Base-by-base conservation (phyloP, 305 asterid species). In the Plantago lanceolata region DNA sequence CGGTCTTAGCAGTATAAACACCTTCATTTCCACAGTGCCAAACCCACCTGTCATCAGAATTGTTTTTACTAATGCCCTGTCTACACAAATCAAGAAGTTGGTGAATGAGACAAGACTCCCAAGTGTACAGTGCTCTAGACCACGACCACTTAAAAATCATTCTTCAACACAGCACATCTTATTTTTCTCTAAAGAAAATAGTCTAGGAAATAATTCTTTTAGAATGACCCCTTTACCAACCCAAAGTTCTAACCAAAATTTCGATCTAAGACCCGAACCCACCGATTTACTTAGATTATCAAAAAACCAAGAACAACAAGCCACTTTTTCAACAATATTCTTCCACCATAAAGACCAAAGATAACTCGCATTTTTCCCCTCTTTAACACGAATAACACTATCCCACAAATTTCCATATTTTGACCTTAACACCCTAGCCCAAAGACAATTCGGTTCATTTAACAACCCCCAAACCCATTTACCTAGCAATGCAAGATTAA, bases 181-280 rank as follows among this genome's bases (percentile, higher is more conserved):
- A 77, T 77, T 71, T 80, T 80, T 80, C 68, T 78, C 84, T 79
- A 78, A 73, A 43, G 1, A 1, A 43, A 8, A 43, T 1, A 43
- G 15, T 43, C 5, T 14, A 1, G 48, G 48, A 43, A 43, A 43
- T 43, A 43, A 43, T 0, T 43, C 48, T 5, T 5, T 43, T 1
- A 43, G 48, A 24, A 24, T 24, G 2, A 43, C 48, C 5, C 48
- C 15, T 5, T 43, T 14, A 1, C 48, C 48, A 43, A 14, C 48
- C 48, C 48, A 43, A 8, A 8, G 11, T 1, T 14, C 11, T 1
- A 8, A 1, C 48, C 48, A 43, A 43, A 43, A 43, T 5, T 43
- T 43, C 11, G 48, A 1, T 8, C 5, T 5, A 1, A 24, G 2
- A 8, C 48, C 48, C 48, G 15, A 1, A 1, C 48, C 48, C 1